phyloP scores from a whole-genome alignment of 1,139 yeast genomes.

The Taphrina pruni region DNA sequence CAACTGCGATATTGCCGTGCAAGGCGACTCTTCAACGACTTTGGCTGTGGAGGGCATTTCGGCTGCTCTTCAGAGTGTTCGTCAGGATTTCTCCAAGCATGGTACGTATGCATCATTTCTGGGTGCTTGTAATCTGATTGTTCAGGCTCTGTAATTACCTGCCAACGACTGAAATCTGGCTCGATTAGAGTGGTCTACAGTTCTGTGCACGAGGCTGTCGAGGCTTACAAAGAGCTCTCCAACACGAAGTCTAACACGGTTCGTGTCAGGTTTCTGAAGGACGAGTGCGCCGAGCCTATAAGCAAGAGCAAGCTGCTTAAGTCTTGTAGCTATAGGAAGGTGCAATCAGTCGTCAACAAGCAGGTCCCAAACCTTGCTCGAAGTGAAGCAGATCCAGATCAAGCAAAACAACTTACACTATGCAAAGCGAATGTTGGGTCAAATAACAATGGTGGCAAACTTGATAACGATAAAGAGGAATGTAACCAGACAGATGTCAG shows the following conservation, averaged over 20 bases:
- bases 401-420: too few species aligned
- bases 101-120: neutral
- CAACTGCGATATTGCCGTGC: neutral
- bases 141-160: constrained; percentile 3
- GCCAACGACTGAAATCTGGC: constrained; percentile 12
- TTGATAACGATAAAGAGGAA: too few species aligned
- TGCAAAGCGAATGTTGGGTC: too few species aligned
- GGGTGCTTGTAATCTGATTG: neutral
- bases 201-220: constrained; percentile 15
- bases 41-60: neutral
- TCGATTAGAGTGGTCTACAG: constrained; percentile 14
- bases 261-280: neutral
- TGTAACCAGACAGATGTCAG: too few species aligned
- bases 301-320: neutral
- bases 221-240: neutral
- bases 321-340: neutral
- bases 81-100: neutral
- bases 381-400: neutral
- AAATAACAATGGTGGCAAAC: too few species aligned
- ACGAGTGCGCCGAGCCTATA: neutral
- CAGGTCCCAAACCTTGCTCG: neutral
- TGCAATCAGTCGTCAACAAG: neutral
- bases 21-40: neutral
- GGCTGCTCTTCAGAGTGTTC: neutral
- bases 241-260: neutral